Evolutionary conservation across 306 rosid genomes (phyloP).

Genomic region (Psophocarpus tetragonolobus): DNA sequence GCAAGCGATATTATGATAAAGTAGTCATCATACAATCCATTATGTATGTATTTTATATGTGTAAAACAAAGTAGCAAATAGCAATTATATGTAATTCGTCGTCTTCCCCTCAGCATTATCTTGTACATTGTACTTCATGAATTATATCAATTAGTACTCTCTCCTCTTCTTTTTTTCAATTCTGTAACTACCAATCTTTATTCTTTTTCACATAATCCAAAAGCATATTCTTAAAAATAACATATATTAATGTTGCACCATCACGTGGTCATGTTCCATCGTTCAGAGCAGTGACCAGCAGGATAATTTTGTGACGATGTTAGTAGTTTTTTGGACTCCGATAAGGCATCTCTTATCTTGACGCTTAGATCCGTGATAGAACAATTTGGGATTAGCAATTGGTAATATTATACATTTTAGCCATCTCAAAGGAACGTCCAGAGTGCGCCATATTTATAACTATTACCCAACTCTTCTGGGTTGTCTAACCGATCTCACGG

Average conservation of each 20-base stretch:
- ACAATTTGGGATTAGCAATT: neutral
- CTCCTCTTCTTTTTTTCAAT: neutral
- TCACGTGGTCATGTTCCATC: neutral
- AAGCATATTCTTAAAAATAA: neutral
- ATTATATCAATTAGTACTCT: neutral
- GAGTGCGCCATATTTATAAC: neutral
- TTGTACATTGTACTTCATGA: neutral
- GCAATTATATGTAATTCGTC: constrained; percentile 16
- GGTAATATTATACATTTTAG: neutral
- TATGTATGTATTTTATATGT: neutral
- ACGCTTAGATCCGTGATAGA: neutral
- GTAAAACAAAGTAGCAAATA: constrained; percentile 14
- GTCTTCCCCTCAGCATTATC: neutral
- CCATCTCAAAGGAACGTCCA: neutral
- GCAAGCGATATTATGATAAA: no score
- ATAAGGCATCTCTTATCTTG: neutral
- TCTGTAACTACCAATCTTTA: neutral
- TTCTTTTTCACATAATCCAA: neutral
- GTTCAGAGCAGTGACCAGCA: neutral
- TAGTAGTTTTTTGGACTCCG: neutral
- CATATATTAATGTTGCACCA: neutral
- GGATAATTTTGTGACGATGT: neutral
- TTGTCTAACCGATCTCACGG: neutral
- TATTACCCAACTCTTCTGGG: neutral
- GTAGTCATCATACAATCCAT: no score